phyloP scores from a whole-genome alignment of 257 asterid species.

The Scutellaria minor region DNA sequence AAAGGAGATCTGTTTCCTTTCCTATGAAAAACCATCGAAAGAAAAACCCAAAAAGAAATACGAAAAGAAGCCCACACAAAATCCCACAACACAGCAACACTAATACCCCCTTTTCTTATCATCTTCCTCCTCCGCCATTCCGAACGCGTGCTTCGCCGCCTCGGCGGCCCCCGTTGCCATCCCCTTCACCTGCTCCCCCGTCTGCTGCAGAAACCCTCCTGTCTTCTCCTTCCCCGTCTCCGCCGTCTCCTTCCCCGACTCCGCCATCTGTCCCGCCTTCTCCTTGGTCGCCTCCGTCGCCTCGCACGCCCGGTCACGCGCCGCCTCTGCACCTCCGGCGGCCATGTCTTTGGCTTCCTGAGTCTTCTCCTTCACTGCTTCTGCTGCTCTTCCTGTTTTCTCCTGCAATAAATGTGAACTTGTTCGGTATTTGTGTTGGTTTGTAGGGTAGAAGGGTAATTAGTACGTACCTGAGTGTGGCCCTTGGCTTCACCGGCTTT shows the following conservation, averaged over 20 bases:
- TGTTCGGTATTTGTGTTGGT: too few relatives aligned
- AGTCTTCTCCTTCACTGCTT: constrained; percentile 56
- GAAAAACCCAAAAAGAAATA: neutral
- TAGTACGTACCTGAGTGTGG: constrained; percentile 57
- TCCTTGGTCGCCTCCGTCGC: too few relatives aligned
- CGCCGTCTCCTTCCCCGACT: constrained; percentile 65
- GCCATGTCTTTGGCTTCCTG: constrained; percentile 51
- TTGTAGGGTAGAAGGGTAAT: too few relatives aligned
- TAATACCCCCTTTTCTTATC: constrained; percentile 14
- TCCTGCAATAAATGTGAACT: constrained; percentile 42
- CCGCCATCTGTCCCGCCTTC: constrained; percentile 58
- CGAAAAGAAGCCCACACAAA: constrained; percentile 6
- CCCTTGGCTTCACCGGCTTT: constrained; percentile 89
- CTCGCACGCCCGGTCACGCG: neutral
- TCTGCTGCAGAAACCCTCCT: constrained; percentile 65
- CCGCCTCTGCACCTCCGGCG: constrained; percentile 36
- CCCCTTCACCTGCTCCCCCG: constrained; percentile 71
- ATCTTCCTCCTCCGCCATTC: constrained; percentile 45
- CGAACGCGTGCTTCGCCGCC: constrained; percentile 54
- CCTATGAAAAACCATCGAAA: neutral
- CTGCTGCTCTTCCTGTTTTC: constrained; percentile 65
- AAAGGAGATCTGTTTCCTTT: neutral
- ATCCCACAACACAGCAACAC: neutral
- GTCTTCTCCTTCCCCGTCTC: constrained; percentile 73
- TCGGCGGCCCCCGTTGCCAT: constrained; percentile 60